phyloP scores from a whole-genome alignment of 2,329 filamentous ascomycete species.

The Clonostachys sp. region DNA sequence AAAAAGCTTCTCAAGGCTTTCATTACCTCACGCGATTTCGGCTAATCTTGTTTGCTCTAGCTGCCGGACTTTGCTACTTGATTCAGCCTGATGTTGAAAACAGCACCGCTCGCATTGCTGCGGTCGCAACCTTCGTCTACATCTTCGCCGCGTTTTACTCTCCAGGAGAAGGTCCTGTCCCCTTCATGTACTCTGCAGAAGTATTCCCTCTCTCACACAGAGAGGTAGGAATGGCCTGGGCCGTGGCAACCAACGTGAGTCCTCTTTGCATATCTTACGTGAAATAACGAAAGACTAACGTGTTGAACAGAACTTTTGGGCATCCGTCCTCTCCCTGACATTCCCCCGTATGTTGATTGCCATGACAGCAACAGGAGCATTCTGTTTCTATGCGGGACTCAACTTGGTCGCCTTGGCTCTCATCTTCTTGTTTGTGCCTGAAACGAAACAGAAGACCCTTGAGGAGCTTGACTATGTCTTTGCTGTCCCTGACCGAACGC shows the following conservation, averaged over 20 bases:
- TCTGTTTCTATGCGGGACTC: constrained; percentile 56
- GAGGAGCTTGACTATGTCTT: constrained; percentile 35
- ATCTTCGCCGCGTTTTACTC: constrained; percentile 39
- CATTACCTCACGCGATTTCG: too few species aligned
- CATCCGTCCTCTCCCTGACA: constrained; percentile 24
- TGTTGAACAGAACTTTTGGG: constrained; percentile 10
- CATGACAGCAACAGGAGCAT: constrained; percentile 35
- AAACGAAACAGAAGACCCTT: constrained; percentile 41
- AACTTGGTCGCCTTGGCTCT: constrained; percentile 57
- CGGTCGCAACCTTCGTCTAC: constrained; percentile 46
- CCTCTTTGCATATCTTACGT: constrained; percentile 2
- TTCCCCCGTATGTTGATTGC: constrained; percentile 39
- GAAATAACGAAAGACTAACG: too few species aligned
- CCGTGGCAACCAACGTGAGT: constrained; percentile 20
- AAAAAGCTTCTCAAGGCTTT: too few species aligned
- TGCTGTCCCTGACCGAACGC: constrained; percentile 21
- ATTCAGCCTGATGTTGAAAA: constrained; percentile 23
- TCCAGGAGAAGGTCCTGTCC: constrained; percentile 25
- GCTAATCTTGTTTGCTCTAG: constrained; percentile 8
- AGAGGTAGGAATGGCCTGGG: constrained; percentile 25
- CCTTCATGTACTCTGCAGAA: constrained; percentile 45
- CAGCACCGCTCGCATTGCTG: constrained; percentile 30
- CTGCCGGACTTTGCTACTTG: constrained; percentile 36
- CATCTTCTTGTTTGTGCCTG: constrained; percentile 58
- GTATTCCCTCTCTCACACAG: constrained; percentile 50